Base-by-base conservation (phyloP, 1,284 basidiomycete genomes). In the Sanghuangporus baumii region DNA sequence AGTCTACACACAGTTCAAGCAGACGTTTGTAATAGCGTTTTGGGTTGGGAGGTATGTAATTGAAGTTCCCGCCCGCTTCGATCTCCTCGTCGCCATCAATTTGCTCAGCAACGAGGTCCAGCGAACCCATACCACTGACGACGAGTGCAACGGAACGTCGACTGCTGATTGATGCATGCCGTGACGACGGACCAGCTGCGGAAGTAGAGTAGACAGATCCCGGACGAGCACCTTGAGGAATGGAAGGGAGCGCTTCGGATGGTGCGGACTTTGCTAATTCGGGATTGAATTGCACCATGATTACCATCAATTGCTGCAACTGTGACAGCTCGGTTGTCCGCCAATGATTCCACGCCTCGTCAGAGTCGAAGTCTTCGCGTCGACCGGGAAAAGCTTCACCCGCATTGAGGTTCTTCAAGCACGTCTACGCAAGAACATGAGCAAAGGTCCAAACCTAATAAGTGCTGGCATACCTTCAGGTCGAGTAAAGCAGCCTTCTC, bases 1-100 rank as follows among this genome's bases (percentile, higher is more conserved):
- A 81, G 40, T 90, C 81, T 52, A 99, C 83, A 71, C 95, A 96
- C 59, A 86, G 79, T 69, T 93, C 89, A 31, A 98, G 81, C 3
- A 98, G 81, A 7, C 91, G 83, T 67, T 86, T 87, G 78, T 97
- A 99, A 71, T 85, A 91, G 65, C 85, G 87, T 69, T 85, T 86
- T 2, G 96, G 91, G 71, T 94, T 93, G 2, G 93, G 87, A 0
- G 96, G 96, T 64, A 98, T 93, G 73, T 87, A 98, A 0, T 91
- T 91, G 76, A 94, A 92, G 69, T 88, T 78, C 67, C 88, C 84
- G 31, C 88, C 87, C 52, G 83, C 81, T 54, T 81, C 81, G 48
- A 88, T 76, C 60, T 89, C 87, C 7, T 90, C 89, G 65, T 91
- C 89, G 9, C 74, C 82, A 9, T 83, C 81, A 7, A 78, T 70